phyloP scores from a whole-genome alignment of 768 basidiomycete species.

The Collybia sordida region DNA sequence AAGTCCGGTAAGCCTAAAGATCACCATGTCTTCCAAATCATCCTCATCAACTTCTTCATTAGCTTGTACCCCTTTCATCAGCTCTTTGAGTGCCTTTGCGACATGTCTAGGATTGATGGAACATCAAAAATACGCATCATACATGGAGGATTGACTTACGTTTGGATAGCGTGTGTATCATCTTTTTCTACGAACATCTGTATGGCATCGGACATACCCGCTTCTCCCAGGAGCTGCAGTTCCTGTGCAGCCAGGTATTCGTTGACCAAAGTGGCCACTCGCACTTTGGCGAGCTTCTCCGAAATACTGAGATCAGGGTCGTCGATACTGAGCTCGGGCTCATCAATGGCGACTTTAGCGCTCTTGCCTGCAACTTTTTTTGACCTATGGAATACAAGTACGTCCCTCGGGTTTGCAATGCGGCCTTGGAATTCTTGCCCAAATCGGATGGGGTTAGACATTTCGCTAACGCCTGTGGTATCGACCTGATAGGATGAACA shows the following conservation, averaged over 20 bases:
- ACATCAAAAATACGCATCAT: slow-evolving; percentile 5
- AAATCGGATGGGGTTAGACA: slow-evolving; percentile 95
- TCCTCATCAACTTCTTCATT: slow-evolving; percentile 70
- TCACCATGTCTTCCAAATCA: slow-evolving; percentile 70
- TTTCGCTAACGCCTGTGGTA: slow-evolving; percentile 86
- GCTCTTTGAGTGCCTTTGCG: slow-evolving; percentile 47
- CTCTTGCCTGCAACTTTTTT: slow-evolving; percentile 56
- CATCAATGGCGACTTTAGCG: slow-evolving; percentile 66
- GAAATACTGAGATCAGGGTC: slow-evolving; percentile 62
- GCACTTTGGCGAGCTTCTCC: slow-evolving; percentile 79
- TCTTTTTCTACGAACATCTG: slow-evolving; percentile 97
- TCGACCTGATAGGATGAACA: slow-evolving; percentile 60
- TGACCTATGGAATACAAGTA: slow-evolving; percentile 85
- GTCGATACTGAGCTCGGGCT: slow-evolving; percentile 81
- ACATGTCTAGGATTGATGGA: slow-evolving; percentile 56
- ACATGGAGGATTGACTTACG: slow-evolving; percentile 44
- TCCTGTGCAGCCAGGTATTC: slow-evolving; percentile 94
- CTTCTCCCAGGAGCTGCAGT: slow-evolving; percentile 86
- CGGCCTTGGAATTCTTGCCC: slow-evolving; percentile 92
- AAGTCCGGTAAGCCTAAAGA: slow-evolving; percentile 11
- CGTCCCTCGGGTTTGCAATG: slow-evolving; percentile 92
- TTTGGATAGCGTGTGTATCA: slow-evolving; percentile 88
- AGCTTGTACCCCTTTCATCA: slow-evolving; percentile 71
- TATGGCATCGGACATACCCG: slow-evolving; percentile 92
- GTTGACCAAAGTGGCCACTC: slow-evolving; percentile 86